Conservation (phyloP, 2,329 filamentous ascomycete species). For the Shiraia bambusicola region DNA sequence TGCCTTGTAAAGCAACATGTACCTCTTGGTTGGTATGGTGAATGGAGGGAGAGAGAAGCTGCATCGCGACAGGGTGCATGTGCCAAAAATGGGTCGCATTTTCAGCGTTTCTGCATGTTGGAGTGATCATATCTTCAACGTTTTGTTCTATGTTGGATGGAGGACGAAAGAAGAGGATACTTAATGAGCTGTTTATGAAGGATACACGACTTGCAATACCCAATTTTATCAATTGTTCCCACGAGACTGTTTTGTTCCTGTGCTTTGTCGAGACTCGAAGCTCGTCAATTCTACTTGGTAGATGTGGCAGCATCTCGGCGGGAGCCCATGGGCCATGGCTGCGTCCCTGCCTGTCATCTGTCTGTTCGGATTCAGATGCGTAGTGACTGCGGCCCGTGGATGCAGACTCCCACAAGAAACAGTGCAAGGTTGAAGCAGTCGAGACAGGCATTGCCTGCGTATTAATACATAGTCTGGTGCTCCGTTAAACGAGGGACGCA, state of each 20-base stretch:
- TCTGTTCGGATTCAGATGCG: no score
- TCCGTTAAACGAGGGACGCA: constrained; percentile 25
- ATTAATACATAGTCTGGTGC: constrained; percentile 6
- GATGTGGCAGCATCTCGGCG: no score
- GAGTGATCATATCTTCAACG: constrained; percentile 21
- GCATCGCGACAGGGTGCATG: constrained; percentile 14
- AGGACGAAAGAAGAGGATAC: constrained; percentile 20
- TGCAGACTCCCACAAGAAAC: not conserved
- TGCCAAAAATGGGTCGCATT: constrained; percentile 14
- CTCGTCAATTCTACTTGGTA: not conserved
- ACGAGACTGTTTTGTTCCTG: not conserved
- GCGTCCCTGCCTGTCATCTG: no score
- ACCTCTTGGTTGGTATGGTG: constrained; percentile 25
- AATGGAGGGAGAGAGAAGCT: constrained; percentile 21
- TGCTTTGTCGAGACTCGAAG: not conserved
- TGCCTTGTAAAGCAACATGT: constrained; percentile 52
- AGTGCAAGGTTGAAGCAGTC: no score
- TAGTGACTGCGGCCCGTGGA: constrained; percentile 4
- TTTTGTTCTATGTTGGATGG: constrained; percentile 25
- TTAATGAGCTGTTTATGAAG: constrained; percentile 42
- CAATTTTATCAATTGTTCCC: constrained; percentile 25
- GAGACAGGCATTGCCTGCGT: no score
- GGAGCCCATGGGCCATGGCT: no score
- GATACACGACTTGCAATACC: constrained; percentile 39
- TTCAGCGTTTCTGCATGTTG: constrained; percentile 31